Percentiles rank a stretch among this genome's conserved stretches.
These are phyloP conservation scores for Mycena chlorophos DNA, from an alignment of 768 basidiomycete genomes.

Conservation along the genomic window DNA sequence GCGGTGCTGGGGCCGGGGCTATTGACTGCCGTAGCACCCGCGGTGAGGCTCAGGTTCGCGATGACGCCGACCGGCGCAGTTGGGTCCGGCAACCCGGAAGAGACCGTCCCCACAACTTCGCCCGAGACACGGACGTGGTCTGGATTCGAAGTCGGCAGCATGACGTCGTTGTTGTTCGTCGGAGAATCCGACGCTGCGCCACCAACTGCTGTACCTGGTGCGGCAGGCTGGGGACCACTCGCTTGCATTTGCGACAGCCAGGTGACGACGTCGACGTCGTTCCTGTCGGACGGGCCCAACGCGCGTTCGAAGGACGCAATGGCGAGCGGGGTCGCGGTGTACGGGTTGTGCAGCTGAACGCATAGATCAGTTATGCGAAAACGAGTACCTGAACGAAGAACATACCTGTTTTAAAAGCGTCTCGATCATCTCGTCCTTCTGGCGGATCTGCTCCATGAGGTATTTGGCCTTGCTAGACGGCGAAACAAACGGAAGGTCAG, in stretches of 20 bases:
- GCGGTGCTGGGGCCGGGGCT: too few species aligned
- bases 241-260: constrained; percentile 74
- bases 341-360: constrained; percentile 75
- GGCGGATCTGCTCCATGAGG: constrained; percentile 81
- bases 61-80: constrained; percentile 76
- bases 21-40: constrained; percentile 28
- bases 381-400: constrained; percentile 32
- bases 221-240: constrained; percentile 39
- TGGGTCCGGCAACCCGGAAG: constrained; percentile 58
- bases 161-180: too few species aligned
- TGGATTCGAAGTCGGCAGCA: too few species aligned
- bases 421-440: constrained; percentile 86
- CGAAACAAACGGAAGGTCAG: constrained; percentile 41
- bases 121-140: too few species aligned
- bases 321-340: constrained; percentile 73
- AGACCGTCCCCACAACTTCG: constrained; percentile 23
- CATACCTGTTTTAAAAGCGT: constrained; percentile 78
- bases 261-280: constrained; percentile 63
- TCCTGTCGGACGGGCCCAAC: constrained; percentile 70
- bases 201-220: too few species aligned
- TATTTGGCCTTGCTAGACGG: constrained; percentile 78
- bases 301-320: constrained; percentile 79
- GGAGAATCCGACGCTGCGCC: too few species aligned
- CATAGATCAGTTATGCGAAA: background rate
- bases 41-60: constrained; percentile 65